phyloP scores from a whole-genome alignment of 768 basidiomycete species.

The Tricholoma saponaceum region DNA sequence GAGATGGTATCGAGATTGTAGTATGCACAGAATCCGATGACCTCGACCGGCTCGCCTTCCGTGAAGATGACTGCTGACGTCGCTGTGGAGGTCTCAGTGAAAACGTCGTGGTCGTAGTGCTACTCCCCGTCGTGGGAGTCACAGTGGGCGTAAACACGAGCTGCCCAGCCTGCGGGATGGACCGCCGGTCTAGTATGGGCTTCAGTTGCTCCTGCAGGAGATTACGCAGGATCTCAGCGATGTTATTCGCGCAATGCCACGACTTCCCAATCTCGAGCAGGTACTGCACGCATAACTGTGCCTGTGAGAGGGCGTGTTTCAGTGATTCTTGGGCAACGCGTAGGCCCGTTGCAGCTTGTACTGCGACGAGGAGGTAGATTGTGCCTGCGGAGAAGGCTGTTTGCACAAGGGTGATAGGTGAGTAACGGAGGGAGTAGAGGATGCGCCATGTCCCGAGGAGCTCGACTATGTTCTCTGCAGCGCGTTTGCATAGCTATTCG shows the following conservation, averaged over 20 bases:
- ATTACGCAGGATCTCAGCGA: slow-evolving; percentile 41
- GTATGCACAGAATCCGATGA: not conserved
- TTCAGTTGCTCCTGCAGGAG: slow-evolving; percentile 40
- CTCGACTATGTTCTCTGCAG: slow-evolving; percentile 55
- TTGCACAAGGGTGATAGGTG: slow-evolving; percentile 55
- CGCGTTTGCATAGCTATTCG: slow-evolving; percentile 45
- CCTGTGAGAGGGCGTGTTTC: slow-evolving; percentile 36
- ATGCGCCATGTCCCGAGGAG: slow-evolving; percentile 44
- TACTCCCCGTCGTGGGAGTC: not conserved
- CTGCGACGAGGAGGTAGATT: slow-evolving; percentile 49
- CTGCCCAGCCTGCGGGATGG: slow-evolving; percentile 10
- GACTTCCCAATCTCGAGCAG: slow-evolving; percentile 50
- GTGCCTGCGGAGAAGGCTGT: slow-evolving; percentile 58
- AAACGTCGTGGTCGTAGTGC: not conserved
- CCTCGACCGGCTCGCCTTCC: not conserved
- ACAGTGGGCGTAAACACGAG: not conserved
- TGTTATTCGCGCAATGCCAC: slow-evolving; percentile 50
- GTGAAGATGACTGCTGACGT: not conserved
- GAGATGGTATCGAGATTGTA: not conserved
- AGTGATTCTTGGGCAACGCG: slow-evolving; percentile 46
- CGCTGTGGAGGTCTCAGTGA: not conserved
- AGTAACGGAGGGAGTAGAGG: slow-evolving; percentile 53
- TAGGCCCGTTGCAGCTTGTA: slow-evolving; percentile 46
- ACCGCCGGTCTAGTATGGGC: slow-evolving; percentile 33
- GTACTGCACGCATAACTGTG: slow-evolving; percentile 44